Base-by-base conservation (phyloP, 2,329 filamentous ascomycete species). In the Aschersonia sp. region DNA sequence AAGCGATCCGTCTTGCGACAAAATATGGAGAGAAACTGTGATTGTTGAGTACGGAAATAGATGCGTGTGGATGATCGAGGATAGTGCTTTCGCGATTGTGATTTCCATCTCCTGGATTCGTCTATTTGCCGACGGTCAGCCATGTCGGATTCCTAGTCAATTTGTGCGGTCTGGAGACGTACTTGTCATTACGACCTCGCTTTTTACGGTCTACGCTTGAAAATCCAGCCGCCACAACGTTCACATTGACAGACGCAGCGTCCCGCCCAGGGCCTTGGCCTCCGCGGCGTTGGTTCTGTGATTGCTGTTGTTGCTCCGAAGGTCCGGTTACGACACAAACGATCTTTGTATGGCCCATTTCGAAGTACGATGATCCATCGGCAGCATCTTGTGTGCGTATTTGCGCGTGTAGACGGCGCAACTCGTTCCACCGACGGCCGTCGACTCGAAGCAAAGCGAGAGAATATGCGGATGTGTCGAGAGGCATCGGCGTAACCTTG, bases 321-420 rank as follows among this genome's bases (percentile, higher is more conserved):
- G 92, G 92, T 0, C 92, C 92, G 2, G 82, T 80, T 45, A 98
- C 82, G 30, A 89, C 88, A 67, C 91, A 96, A 67, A 97, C 86
- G 56, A 98, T 84, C 62, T 95, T 92, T 29, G 92, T 98, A 68
- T 97, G 94, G 58, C 92, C 92, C 83, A 94, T 94, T 63, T 95
- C 88, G 50, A 97, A 80, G 66, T 95, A 95, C 52, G 84, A 87
- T 43, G 86, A 94, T 38, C 92, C 92, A 58, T 97, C 92, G 48
- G 89, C 89, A 45, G 89, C 84, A 51, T 89, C 84, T 66, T 96
- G 92, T 1, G 89, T 96, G 52, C 84, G 85, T 61, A 98, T 89
- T 66, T 94, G 86, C 45, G 85, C 91, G 60, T 88, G 81, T 46
- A 95, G 77, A 5, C 87, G 82, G 31, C 92, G 88, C 40, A 98